Percentiles rank a stretch among this genome's conserved stretches.
phyloP scores from a whole-genome alignment of 805 yeast species.

The Metschnikowia drakensbergensis region DNA sequence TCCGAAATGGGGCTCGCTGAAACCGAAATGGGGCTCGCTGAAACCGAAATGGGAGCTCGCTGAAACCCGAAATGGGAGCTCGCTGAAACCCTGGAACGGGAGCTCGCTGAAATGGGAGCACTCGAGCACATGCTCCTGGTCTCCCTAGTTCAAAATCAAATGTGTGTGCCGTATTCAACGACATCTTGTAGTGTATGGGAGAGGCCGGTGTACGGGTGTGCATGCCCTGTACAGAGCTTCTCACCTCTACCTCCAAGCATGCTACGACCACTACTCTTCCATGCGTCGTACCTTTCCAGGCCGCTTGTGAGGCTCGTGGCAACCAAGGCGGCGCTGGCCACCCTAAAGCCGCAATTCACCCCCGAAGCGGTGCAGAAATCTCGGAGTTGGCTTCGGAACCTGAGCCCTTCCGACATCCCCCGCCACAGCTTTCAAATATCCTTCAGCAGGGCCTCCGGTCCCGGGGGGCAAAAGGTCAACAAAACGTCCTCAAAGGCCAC shows the following conservation, averaged over 20 bases:
- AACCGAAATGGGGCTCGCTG: no score
- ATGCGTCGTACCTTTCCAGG: no score
- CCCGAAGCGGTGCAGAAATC: constrained; percentile 22
- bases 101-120: no score
- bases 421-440: constrained; percentile 39
- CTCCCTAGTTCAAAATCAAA: no score
- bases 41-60: no score
- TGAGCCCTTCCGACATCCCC: constrained; percentile 40
- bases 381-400: constrained; percentile 40
- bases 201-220: background rate
- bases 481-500: constrained; percentile 69
- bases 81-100: no score
- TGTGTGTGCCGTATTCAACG: no score
- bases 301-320: background rate
- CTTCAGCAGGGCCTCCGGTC: constrained; percentile 67
- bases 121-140: no score
- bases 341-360: background rate
- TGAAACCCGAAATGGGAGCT: no score
- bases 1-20: no score
- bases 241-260: background rate
- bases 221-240: background rate
- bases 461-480: constrained; percentile 88
- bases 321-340: background rate
- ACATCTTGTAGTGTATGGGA: no score
- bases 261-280: background rate